Evolutionary conservation across 495 filamentous ascomycete genomes (phyloP), one percentile per base, ranked within the genome.

Genomic region (Hypomontagnella submonticulosa): DNA sequence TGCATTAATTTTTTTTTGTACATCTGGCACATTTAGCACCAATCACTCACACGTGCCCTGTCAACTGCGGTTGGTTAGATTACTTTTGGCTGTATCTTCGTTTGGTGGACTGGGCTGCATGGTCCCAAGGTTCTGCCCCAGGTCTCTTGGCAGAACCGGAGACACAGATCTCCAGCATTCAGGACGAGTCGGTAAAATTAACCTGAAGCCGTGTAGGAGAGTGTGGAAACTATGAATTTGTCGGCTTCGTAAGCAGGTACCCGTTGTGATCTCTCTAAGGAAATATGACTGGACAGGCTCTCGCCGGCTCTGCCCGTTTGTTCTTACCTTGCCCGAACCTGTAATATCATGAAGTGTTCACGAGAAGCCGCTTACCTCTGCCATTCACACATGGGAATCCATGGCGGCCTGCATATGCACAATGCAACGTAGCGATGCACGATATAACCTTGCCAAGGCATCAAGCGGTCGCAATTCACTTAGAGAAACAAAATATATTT

Each of bases 21-120:
- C 58, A 49, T 63, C 58, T 62, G 58, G 58, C 30, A 63, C 58
- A 49, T 63, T 54, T 62, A 53, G 58, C 65, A 63, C 65, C 65
- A 67, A 67, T 67, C 65, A 50, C 16, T 12, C 54, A 47, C 32
- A 63, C 58, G 52, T 58, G 53, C 47, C 49, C 42, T 38, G 13
- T 11, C 18, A 37, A 50, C 19, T 18, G 37, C 18, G 58, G 27
- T 33, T 67, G 47, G 58, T 67, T 62, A 56, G 58, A 44, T 40
- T 55, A 38, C 23, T 27, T n/a, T 51, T 56, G 18, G 3, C 57
- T 47, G 40, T 30, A 23, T 42, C 23, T 20, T 43, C 46, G 52
- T 62, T 57, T 27, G 41, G 57, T 53, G 38, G 58, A 57, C 54
- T 46, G 5, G 38, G 37, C 46, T 67, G 57, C 57, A 58, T 52